These are phyloP conservation scores for Coccomyxa subellipsoidea DNA, from an alignment of 163 green algal genomes.

Conservation along the genomic window DNA sequence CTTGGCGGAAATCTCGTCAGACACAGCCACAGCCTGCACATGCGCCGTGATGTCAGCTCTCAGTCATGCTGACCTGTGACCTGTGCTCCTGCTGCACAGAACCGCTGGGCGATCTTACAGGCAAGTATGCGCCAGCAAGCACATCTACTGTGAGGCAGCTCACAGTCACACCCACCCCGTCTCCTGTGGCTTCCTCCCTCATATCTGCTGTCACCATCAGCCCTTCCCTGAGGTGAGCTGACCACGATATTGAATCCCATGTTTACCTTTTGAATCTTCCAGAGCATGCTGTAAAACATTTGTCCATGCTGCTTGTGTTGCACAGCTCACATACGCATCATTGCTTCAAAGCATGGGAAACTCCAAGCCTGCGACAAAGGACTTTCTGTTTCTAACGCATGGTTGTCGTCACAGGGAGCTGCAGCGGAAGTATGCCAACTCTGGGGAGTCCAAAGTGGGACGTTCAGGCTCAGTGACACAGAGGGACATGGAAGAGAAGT, in stretches of 20 bases:
- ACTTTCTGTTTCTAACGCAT: too few relatives aligned
- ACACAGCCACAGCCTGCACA: too few relatives aligned
- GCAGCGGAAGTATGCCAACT: not conserved
- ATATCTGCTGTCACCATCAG: not conserved
- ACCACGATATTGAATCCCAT: too few relatives aligned
- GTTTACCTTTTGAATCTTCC: too few relatives aligned
- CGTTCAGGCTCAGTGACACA: not conserved
- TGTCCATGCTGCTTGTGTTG: too few relatives aligned
- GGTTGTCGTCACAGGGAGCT: not conserved
- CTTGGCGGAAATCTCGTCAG: too few relatives aligned
- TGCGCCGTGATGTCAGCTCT: too few relatives aligned
- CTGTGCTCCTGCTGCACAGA: not conserved
- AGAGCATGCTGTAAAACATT: not conserved
- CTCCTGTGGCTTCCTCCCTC: not conserved
- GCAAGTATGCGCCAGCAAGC: not conserved
- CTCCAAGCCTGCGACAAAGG: too few relatives aligned
- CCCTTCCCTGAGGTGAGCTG: not conserved
- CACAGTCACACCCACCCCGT: not conserved
- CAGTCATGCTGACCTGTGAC: not conserved
- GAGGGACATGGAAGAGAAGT: not conserved
- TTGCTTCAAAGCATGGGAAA: too few relatives aligned
- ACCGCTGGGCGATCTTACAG: not conserved
- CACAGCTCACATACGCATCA: too few relatives aligned
- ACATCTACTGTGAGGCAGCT: not conserved
- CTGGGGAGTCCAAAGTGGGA: not conserved